Evolutionary conservation across 371 early-diverging fungal species (phyloP), one percentile per base, ranked within the genome.

Genomic region (Vavraia culicis): DNA sequence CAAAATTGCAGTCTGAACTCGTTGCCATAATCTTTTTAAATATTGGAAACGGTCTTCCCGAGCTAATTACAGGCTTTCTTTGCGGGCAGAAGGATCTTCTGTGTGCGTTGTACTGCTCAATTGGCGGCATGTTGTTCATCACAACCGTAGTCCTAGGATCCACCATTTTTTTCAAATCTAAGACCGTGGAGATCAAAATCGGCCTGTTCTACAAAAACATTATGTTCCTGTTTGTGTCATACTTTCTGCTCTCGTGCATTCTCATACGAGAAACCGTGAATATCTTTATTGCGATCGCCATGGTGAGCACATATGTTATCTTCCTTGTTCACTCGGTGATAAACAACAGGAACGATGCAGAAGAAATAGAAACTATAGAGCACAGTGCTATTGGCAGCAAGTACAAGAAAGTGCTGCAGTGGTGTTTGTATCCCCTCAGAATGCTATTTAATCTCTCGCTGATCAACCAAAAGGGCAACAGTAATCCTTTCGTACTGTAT

Each of bases 41-140:
- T 27, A 27, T 46, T 15, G 46, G 27, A 27, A 46, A 46, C 35
- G 46, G 46, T 3, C 11, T 46, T 23, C 46, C 46, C 13, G 46
- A 46, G 18, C 31, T 46, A 15, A 46, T 46, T 3, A 46, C 46
- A 10, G 32, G 34, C 14, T 10, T 46, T 4, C 16, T 46, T 8
- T 32, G 18, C 7, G 27, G 16, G 23, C 15, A 46, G n/a, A 27
- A 10, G 11, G 27, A 46, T 27, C 11, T 27, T 18, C 14, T 10
- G 18, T 10, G 13, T n/a, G 46, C 19, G 14, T 22, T 46, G 3
- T 46, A 10, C 35, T 18, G 15, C 3, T 10, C 27, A 23, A 11
- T 46, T 3, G 46, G 46, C 32, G 14, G 15, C 5, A 34, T 23
- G 16, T 9, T 46, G 16, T 23, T 23, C 7, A 10, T 46, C 10